Percentiles rank a stretch among this genome's conserved stretches.
These are phyloP conservation scores for Sordariomycetes sp. DNA, from an alignment of 2,329 filamentous ascomycete genomes.

Conservation along the genomic window DNA sequence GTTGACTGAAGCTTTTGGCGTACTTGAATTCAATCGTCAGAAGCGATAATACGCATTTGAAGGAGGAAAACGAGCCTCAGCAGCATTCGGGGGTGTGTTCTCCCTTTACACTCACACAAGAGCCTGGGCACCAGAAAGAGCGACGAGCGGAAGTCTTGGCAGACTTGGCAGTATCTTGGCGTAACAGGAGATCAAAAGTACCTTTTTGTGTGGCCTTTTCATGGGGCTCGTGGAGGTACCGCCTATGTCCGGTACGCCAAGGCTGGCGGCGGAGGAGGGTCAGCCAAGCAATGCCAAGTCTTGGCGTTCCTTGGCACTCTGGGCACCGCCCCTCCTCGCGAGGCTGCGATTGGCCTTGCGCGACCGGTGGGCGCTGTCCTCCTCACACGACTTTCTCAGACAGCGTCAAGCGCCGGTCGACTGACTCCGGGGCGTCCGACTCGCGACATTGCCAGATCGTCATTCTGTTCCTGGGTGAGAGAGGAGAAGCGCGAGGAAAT, in stretches of 20 bases:
- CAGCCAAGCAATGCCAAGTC: slow-evolving; percentile 25
- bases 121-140: slow-evolving; percentile 22
- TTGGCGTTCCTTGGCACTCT: slow-evolving; percentile 26
- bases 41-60: too few species aligned
- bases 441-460: too few species aligned
- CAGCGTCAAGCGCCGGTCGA: too few species aligned
- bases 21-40: too few species aligned
- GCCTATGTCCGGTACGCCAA: background rate
- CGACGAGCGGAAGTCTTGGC: slow-evolving; percentile 27
- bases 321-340: slow-evolving; percentile 4
- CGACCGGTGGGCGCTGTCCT: too few species aligned
- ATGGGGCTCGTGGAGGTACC: background rate
- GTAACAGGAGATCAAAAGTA: background rate
- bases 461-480: too few species aligned
- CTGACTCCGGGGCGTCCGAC: too few species aligned
- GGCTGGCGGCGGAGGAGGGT: slow-evolving; percentile 13
- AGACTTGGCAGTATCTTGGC: slow-evolving; percentile 18
- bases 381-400: too few species aligned
- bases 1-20: background rate
- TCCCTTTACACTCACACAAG: slow-evolving; percentile 26
- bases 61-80: slow-evolving; percentile 3
- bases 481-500: too few species aligned
- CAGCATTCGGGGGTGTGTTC: slow-evolving; percentile 16
- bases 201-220: too few species aligned
- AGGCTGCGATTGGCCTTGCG: slow-evolving; percentile 6